A percentile compares a stretch with the other conserved stretches of the same genome.
These are phyloP conservation scores for Sphaerostilbella broomeana DNA, from an alignment of 2,329 filamentous ascomycete species.

Conservation along the genomic window DNA sequence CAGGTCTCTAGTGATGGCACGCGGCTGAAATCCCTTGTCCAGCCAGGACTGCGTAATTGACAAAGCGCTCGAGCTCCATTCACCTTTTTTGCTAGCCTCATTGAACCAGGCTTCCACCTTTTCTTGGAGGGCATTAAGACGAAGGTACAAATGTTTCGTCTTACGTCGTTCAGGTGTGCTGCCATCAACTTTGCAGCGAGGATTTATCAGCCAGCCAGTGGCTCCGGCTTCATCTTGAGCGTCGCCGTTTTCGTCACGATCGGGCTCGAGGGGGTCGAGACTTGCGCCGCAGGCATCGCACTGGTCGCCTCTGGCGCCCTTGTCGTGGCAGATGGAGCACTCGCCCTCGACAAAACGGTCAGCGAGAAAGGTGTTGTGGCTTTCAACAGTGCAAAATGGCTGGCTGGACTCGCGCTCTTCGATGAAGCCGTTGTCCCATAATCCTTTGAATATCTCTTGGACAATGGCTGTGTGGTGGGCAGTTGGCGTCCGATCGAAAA, in stretches of 20 bases:
- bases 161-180: slow-evolving; percentile 70
- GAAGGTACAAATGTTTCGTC: slow-evolving; percentile 89
- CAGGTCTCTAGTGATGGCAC: slow-evolving; percentile 86
- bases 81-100: slow-evolving; percentile 64
- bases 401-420: slow-evolving; percentile 83
- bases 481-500: slow-evolving; percentile 90
- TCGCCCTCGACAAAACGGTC: slow-evolving; percentile 79
- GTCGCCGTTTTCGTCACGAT: too few species aligned
- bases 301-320: slow-evolving; percentile 66
- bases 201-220: slow-evolving; percentile 79
- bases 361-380: slow-evolving; percentile 70
- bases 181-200: slow-evolving; percentile 85
- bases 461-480: slow-evolving; percentile 85
- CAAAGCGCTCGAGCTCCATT: slow-evolving; percentile 68
- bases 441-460: slow-evolving; percentile 79
- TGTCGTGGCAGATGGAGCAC: slow-evolving; percentile 66
- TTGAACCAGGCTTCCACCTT: slow-evolving; percentile 72
- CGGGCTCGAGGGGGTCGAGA: slow-evolving; percentile 64
- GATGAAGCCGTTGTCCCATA: slow-evolving; percentile 83
- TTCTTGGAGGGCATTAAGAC: slow-evolving; percentile 74
- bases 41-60: slow-evolving; percentile 77
- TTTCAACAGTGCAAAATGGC: slow-evolving; percentile 84
- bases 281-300: slow-evolving; percentile 69
- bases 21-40: slow-evolving; percentile 73
- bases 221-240: too few species aligned